These are phyloP conservation scores for Epicoccum nigrum DNA, from an alignment of 2,329 filamentous ascomycete genomes.

Conservation along the genomic window DNA sequence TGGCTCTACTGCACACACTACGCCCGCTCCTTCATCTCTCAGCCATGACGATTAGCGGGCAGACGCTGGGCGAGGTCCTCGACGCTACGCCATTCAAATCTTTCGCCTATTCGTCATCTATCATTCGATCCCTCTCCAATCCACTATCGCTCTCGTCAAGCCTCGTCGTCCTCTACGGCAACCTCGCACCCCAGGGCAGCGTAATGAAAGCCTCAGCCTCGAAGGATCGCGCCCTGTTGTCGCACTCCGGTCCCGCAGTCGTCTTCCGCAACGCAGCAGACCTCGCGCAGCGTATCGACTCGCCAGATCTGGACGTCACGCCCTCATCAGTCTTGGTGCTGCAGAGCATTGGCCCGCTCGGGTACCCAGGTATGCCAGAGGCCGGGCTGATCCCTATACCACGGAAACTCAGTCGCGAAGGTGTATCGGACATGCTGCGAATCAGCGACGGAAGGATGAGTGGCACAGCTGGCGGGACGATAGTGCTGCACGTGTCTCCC, in stretches of 20 bases:
- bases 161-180: slow-evolving; percentile 82
- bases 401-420: slow-evolving; percentile 60
- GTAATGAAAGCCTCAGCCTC: slow-evolving; percentile 96
- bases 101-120: slow-evolving; percentile 14
- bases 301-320: slow-evolving; percentile 69
- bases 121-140: slow-evolving; percentile 64
- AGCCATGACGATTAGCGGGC: slow-evolving; percentile 79
- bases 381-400: slow-evolving; percentile 84
- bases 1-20: slow-evolving; percentile 80
- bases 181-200: slow-evolving; percentile 82
- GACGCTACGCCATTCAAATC: slow-evolving; percentile 74
- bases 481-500: slow-evolving; percentile 60
- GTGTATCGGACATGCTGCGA: slow-evolving; percentile 60
- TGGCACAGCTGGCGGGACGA: slow-evolving; percentile 62
- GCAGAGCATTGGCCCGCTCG: slow-evolving; percentile 87
- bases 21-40: slow-evolving; percentile 77
- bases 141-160: slow-evolving; percentile 85
- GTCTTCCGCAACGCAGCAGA: slow-evolving; percentile 84
- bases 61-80: slow-evolving; percentile 79
- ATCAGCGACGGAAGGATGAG: slow-evolving; percentile 62
- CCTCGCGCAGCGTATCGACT: slow-evolving; percentile 73
- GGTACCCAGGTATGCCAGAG: slow-evolving; percentile 92
- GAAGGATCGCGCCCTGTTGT: slow-evolving; percentile 68
- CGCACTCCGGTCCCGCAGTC: slow-evolving; percentile 77
- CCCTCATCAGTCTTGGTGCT: slow-evolving; percentile 86